A percentile compares a stretch with the other conserved stretches of the same genome.
Evolutionary conservation across 805 yeast genomes (phyloP).

Genomic region (Nakazawaea sp.): DNA sequence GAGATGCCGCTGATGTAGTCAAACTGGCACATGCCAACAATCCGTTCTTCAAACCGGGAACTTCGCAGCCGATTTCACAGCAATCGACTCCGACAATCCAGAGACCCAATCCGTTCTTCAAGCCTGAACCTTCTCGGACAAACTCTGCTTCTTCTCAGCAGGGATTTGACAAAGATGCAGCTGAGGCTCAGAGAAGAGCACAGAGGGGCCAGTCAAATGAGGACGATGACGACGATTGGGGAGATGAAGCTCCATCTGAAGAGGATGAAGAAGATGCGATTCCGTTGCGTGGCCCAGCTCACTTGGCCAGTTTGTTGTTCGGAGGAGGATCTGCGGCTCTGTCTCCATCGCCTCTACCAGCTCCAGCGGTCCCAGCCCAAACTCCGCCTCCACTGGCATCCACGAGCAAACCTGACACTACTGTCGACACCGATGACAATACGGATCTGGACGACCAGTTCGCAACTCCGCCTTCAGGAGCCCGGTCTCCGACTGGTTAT

Average conservation of each 20-base stretch:
- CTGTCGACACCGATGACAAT: slow-evolving; percentile 13
- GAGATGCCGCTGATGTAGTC: background rate
- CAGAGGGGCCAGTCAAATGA: slow-evolving; percentile 50
- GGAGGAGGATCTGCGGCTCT: slow-evolving; percentile 25
- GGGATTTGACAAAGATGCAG: slow-evolving; percentile 45
- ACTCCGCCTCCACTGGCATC: slow-evolving; percentile 10
- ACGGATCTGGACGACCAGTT: slow-evolving; percentile 25
- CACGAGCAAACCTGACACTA: slow-evolving; percentile 23
- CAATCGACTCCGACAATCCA: slow-evolving; percentile 10
- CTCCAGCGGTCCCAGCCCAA: background rate
- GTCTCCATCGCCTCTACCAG: background rate
- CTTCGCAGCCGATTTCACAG: slow-evolving; percentile 8
- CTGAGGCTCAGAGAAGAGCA: slow-evolving; percentile 65
- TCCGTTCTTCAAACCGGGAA: slow-evolving; percentile 9
- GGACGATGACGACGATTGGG: slow-evolving; percentile 35
- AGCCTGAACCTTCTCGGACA: slow-evolving; percentile 27
- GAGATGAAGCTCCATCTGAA: slow-evolving; percentile 25
- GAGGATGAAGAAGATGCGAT: slow-evolving; percentile 37
- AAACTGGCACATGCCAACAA: slow-evolving; percentile 4
- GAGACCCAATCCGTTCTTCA: slow-evolving; percentile 55
- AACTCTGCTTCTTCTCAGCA: slow-evolving; percentile 21
- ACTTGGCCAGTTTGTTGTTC: slow-evolving; percentile 46
- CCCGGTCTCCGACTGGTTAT: slow-evolving; percentile 14
- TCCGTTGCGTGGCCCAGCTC: slow-evolving; percentile 46
- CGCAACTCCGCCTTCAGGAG: slow-evolving; percentile 22